Evolutionary conservation across 2,329 filamentous ascomycete genomes (phyloP).

Genomic region (Scedosporium boydii): DNA sequence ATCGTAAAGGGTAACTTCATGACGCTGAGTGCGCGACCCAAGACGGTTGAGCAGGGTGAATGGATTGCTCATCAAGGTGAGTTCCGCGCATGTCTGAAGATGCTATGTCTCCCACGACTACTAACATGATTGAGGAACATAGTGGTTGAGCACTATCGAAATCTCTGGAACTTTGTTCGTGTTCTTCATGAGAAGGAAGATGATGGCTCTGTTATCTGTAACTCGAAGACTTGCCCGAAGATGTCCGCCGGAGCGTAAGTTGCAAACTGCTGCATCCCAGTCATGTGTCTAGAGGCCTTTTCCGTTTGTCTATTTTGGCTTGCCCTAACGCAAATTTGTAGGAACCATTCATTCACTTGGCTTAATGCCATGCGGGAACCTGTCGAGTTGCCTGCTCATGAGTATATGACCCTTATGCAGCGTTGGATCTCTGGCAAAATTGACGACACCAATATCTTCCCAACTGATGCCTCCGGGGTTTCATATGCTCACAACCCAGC

Average conservation of each 20-base stretch:
- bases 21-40: slow-evolving; percentile 85
- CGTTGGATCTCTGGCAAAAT: slow-evolving; percentile 97
- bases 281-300: neutral
- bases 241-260: slow-evolving; percentile 93
- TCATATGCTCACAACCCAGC: slow-evolving; percentile 56
- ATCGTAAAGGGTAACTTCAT: slow-evolving; percentile 98
- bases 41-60: slow-evolving; percentile 87
- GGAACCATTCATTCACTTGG: slow-evolving; percentile 95
- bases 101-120: slow-evolving; percentile 10
- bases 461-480: slow-evolving; percentile 67
- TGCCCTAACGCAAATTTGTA: slow-evolving; percentile 16
- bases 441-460: slow-evolving; percentile 81
- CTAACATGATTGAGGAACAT: slow-evolving; percentile 4
- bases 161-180: slow-evolving; percentile 81
- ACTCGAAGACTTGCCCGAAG: slow-evolving; percentile 70
- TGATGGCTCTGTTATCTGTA: slow-evolving; percentile 71
- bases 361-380: slow-evolving; percentile 79
- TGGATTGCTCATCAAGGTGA: slow-evolving; percentile 92
- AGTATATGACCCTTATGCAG: slow-evolving; percentile 93
- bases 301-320: neutral
- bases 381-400: slow-evolving; percentile 82
- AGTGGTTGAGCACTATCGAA: slow-evolving; percentile 90
- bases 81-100: neutral
- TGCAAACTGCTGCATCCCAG: neutral
- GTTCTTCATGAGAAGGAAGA: slow-evolving; percentile 82